Percentiles rank a stretch among this genome's conserved stretches.
Evolutionary conservation across 192 early-diverging fungal species (phyloP).

Genomic region (Coemansia sp.): DNA sequence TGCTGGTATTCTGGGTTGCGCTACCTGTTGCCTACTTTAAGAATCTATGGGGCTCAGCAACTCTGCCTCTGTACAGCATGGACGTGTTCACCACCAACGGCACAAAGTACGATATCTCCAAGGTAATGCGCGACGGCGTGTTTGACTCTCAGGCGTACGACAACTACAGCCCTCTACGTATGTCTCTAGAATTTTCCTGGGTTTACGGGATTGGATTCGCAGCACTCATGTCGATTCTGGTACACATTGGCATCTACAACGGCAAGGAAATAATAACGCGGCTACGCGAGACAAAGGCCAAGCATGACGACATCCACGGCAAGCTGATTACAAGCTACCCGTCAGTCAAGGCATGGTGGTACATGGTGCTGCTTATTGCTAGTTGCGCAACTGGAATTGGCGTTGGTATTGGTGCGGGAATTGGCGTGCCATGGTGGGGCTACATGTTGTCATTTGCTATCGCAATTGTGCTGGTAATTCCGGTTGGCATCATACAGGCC

Average conservation of each 20-base stretch:
- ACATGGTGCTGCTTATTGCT: slow-evolving; percentile 58
- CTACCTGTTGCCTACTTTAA: slow-evolving; percentile 73
- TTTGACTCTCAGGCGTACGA: slow-evolving; percentile 60
- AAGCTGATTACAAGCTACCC: slow-evolving; percentile 72
- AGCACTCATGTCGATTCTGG: slow-evolving; percentile 68
- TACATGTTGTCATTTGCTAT: slow-evolving; percentile 66
- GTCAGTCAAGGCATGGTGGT: slow-evolving; percentile 78
- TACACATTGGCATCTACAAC: slow-evolving; percentile 66
- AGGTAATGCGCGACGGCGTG: slow-evolving; percentile 59
- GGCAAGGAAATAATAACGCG: slow-evolving; percentile 68
- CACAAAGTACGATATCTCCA: slow-evolving; percentile 59
- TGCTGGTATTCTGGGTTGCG: slow-evolving; percentile 73
- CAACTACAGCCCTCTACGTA: slow-evolving; percentile 64
- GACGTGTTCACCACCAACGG: slow-evolving; percentile 60
- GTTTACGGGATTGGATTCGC: slow-evolving; percentile 71
- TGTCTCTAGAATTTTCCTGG: slow-evolving; percentile 69
- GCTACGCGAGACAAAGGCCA: slow-evolving; percentile 61
- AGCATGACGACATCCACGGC: slow-evolving; percentile 70
- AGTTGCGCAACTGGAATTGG: slow-evolving; percentile 55
- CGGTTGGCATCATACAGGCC: slow-evolving; percentile 79
- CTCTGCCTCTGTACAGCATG: slow-evolving; percentile 66
- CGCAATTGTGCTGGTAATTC: slow-evolving; percentile 66
- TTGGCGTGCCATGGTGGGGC: slow-evolving; percentile 84
- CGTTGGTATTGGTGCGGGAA: slow-evolving; percentile 58
- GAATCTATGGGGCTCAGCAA: slow-evolving; percentile 61